phyloP scores from a whole-genome alignment of 129 eudicot species.

The Pseudognaphalium luteoalbum region DNA sequence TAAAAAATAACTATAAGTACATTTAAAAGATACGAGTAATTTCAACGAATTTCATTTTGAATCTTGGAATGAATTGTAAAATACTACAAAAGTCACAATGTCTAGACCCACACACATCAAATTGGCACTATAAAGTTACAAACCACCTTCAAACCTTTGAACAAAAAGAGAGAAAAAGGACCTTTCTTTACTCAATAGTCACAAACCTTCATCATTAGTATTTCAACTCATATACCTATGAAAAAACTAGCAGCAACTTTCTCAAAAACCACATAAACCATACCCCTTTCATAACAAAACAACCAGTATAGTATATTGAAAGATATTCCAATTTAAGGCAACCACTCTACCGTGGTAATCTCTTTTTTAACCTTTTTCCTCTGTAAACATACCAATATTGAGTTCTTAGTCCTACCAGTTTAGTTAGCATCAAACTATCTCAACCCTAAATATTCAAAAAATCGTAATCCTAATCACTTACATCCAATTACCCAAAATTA shows the following conservation, averaged over 20 bases:
- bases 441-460: background rate
- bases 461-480: slow-evolving; percentile 1
- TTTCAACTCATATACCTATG: slow-evolving; percentile 4
- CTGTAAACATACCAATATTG: background rate
- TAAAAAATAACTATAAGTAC: background rate
- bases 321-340: slow-evolving; percentile 12
- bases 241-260: slow-evolving; percentile 8
- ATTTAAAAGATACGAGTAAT: background rate
- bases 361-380: background rate
- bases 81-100: slow-evolving; percentile 12
- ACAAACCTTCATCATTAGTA: slow-evolving; percentile 16
- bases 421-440: background rate
- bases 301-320: background rate
- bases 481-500: background rate
- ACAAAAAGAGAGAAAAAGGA: background rate
- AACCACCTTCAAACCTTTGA: slow-evolving; percentile 9
- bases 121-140: slow-evolving; percentile 17
- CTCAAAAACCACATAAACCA: slow-evolving; percentile 9
- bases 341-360: background rate
- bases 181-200: slow-evolving; percentile 9
- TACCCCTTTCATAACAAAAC: background rate
- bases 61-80: slow-evolving; percentile 7
- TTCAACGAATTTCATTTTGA: background rate
- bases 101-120: slow-evolving; percentile 27
- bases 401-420: background rate